A percentile compares a stretch with the other conserved stretches of the same genome.
Evolutionary conservation across 139 green algal genomes (phyloP).

Genomic region (Chloropicon primus): DNA sequence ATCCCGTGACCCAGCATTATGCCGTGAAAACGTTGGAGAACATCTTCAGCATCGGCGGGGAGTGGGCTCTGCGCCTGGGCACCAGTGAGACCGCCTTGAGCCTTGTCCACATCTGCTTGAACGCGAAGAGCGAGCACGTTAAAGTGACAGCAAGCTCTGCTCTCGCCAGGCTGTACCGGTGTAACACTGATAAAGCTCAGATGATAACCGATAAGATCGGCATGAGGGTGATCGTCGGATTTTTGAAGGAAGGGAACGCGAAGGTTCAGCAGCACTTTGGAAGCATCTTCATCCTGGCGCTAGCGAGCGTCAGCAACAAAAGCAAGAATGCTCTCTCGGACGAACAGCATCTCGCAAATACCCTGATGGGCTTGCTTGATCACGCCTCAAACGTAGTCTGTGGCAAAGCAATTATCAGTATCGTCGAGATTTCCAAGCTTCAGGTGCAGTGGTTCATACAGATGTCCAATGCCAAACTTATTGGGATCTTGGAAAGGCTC

Average conservation of each 20-base stretch:
- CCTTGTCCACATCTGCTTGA: conserved; percentile 20
- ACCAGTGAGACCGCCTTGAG: conserved; percentile 19
- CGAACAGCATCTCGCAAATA: background rate
- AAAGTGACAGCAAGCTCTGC: background rate
- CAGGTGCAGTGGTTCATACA: background rate
- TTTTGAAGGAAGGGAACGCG: conserved; percentile 7
- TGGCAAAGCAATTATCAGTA: background rate
- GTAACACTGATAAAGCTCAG: background rate
- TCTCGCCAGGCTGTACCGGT: background rate
- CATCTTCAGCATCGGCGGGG: conserved; percentile 55
- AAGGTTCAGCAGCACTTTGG: conserved; percentile 50
- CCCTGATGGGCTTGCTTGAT: background rate
- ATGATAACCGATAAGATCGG: background rate
- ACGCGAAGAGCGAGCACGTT: background rate
- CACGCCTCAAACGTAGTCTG: background rate
- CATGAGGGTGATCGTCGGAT: conserved; percentile 5
- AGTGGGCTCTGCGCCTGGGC: conserved; percentile 53
- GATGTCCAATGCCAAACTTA: background rate
- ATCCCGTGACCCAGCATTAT: conserved; percentile 80
- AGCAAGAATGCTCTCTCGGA: background rate
- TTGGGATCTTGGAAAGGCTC: background rate
- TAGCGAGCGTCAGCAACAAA: conserved; percentile 13
- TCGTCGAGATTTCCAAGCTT: background rate
- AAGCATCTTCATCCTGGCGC: conserved; percentile 58
- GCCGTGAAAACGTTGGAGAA: conserved; percentile 91